Evolutionary conservation across 441 rosid species (phyloP).

Genomic region (Croton laevigatus): DNA sequence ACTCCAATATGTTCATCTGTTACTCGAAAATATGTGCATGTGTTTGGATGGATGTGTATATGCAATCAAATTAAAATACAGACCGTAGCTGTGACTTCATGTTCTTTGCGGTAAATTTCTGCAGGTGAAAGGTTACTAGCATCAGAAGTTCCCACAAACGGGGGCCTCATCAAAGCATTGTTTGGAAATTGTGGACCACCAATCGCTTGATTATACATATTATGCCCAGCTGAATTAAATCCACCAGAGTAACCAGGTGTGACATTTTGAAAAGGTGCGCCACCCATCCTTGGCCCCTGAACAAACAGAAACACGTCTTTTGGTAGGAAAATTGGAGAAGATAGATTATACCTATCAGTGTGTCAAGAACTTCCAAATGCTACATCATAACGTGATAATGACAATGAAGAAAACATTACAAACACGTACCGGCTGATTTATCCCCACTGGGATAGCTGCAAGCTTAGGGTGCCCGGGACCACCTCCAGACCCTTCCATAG

Average conservation of each 20-base stretch:
- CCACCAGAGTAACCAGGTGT: constrained; percentile 46
- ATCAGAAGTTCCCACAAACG: constrained; percentile 46
- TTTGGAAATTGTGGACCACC: constrained; percentile 46
- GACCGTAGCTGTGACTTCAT: constrained; percentile 87
- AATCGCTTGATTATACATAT: constrained; percentile 39
- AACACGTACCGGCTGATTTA: constrained; percentile 39
- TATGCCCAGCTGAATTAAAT: constrained; percentile 51
- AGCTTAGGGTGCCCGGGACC: constrained; percentile 56
- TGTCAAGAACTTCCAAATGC: constrained; percentile 3
- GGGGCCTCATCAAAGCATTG: constrained; percentile 45
- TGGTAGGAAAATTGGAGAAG: neutral
- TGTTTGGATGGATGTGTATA: too few relatives aligned
- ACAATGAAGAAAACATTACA: neutral
- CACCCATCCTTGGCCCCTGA: constrained; percentile 58
- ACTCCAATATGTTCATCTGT: constrained; percentile 14
- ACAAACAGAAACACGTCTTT: constrained; percentile 11
- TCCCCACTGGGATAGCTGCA: constrained; percentile 51
- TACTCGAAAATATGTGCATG: too few relatives aligned
- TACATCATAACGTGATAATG: neutral
- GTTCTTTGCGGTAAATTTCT: constrained; percentile 71
- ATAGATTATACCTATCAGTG: constrained; percentile 3
- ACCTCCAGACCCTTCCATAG: constrained; percentile 55
- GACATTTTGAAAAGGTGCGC: constrained; percentile 41
- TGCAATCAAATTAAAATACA: constrained; percentile 28
- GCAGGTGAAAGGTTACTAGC: constrained; percentile 51